Base-by-base conservation (phyloP, 768 basidiomycete species). In the Pleurotus platypus region DNA sequence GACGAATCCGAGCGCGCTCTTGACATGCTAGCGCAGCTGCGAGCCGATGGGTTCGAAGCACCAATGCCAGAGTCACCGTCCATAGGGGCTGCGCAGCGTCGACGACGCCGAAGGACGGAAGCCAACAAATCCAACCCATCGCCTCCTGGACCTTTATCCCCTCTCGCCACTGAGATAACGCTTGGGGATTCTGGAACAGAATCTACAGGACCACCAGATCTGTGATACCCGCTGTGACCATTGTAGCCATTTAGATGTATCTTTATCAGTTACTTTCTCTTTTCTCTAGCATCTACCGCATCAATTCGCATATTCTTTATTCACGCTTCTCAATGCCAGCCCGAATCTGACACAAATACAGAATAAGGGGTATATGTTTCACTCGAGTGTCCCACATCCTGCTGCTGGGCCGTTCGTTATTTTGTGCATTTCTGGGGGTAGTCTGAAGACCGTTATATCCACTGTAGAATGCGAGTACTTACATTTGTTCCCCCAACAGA, bases 1-100 rank as follows among this genome's bases (percentile, higher is more conserved):
- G 80, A 83, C 37, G 72, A 82, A 4, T 85, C 76, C 4, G 79
- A 85, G 58, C 72, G 82, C 48, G 92, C 92, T 3, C 81, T 81
- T 53, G 83, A 87, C 61, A 89, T 94, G 87, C 68, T 93, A 55
- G 87, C 87, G 5, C 81, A 78, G 39, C 77, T 93, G 26, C 79
- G 92, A 67, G 82, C 86, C 5, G 82, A 86, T 60, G 90, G 87
- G 0, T 90, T 90, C 67, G 73, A 61, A 22, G 63, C 68, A 1
- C 57, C 77, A 56, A 67, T 69, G 11, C 75, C 84, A 9, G 70
- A 75, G 15, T 78, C 85, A 7, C 80, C 83, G n/a, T 75, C 78
- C 15, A 63, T 72, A 30, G 60, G 73, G 4, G 58, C 65, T n/a
- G 62, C 72, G 9, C 76, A 74, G 61, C 68, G 80, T 58, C 62